Evolutionary conservation across 768 basidiomycete genomes (phyloP), one percentile per base, ranked within the genome.

Genomic region (Serendipita sp.): DNA sequence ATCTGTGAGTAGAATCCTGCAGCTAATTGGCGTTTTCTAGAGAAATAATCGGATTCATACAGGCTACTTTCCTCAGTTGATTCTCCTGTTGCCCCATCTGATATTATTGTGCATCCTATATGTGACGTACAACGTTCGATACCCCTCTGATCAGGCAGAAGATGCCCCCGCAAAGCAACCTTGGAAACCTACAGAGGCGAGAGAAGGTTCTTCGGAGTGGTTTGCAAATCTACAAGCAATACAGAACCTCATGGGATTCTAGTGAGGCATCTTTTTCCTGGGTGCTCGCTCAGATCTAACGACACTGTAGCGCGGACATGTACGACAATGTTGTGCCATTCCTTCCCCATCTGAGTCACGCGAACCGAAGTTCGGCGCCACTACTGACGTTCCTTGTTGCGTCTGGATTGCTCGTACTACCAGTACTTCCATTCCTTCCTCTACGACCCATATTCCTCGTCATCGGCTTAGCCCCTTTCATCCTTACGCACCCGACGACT

Each of bases 171-270:
- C 76, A 1, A 70, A 71, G 0, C 74, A 73, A 7, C 69, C 74
- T 16, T 58, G 31, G 34, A 41, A 56, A 33, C 50, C 53, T 16
- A 72, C 60, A 42, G 44, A 74, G 20, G 68, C 76, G 0, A 68
- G 78, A 2, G 87, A 90, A 67, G 85, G 83, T 2, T 81, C 82
- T 11, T 78, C 83, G 0, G 86, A 88, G 63, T 93, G 89, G 84
- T 85, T 86, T 64, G 85, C 87, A 16, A 95, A 93, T 65, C 74
- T 94, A 2, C 90, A 93, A 72, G 90, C 79, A 1, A 87, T 94
- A 30, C 92, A 94, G 70, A 94, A 94, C 66, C 79, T 94, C 31
- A 93, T 94, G 90, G 90, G 90, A 3, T 74, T 79, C 4, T 74
- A 84, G 88, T 91, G 72, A 66, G 87, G 17, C 11, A 64, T 44